These are phyloP conservation scores for Nyctanthes arbortristis DNA, from an alignment of 257 asterid genomes.

Conservation along the genomic window DNA sequence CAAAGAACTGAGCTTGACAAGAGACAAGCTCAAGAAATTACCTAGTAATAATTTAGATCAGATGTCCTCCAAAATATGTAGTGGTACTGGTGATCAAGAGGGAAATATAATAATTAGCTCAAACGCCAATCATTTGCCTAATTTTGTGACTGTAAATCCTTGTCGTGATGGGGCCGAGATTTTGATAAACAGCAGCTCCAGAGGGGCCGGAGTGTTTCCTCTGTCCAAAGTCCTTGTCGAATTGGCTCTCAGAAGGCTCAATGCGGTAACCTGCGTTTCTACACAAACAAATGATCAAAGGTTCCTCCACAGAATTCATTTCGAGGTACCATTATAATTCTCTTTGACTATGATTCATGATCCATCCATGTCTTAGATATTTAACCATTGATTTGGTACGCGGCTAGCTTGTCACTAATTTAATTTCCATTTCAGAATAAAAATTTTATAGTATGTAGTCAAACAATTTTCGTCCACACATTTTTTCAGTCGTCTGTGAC, in stretches of 20 bases:
- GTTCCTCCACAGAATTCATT: slow-evolving; percentile 24
- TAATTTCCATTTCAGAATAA: no score
- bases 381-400: neutral
- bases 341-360: no score
- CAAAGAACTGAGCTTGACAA: slow-evolving; percentile 17
- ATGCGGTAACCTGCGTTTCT: slow-evolving; percentile 26
- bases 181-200: slow-evolving; percentile 15
- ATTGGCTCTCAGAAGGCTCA: neutral
- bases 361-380: neutral
- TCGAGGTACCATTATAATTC: slow-evolving; percentile 26
- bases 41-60: neutral
- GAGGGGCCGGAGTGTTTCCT: slow-evolving; percentile 2
- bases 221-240: slow-evolving; percentile 22
- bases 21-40: slow-evolving; percentile 14
- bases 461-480: no score
- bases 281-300: slow-evolving; percentile 18
- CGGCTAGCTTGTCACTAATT: no score
- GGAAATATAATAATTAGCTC: no score
- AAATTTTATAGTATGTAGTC: no score
- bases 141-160: slow-evolving; percentile 11
- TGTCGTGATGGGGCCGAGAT: slow-evolving; percentile 30
- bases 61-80: no score
- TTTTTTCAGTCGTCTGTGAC: no score
- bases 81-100: no score
- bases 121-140: neutral